These are phyloP conservation scores for Meyerozyma carpophila DNA, from an alignment of 1,139 yeast genomes.

Conservation along the genomic window DNA sequence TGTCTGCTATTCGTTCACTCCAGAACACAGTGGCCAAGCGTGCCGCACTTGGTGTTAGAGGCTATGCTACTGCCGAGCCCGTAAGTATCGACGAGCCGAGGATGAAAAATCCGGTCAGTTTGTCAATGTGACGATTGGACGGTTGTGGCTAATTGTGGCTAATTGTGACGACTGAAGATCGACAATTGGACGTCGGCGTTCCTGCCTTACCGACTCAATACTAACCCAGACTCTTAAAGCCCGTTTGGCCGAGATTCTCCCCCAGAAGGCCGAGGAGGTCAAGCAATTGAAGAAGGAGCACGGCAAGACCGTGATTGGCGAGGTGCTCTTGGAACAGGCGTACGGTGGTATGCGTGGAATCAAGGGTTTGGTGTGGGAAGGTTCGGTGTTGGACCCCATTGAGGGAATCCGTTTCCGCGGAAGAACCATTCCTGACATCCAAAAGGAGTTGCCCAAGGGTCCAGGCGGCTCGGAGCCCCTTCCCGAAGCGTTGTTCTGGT, in stretches of 20 bases:
- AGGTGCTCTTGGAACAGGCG: conserved; percentile 91
- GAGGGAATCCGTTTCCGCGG: conserved; percentile 99
- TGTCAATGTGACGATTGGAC: not conserved
- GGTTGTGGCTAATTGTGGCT: not conserved
- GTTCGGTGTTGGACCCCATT: conserved; percentile 94
- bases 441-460: conserved; percentile 87
- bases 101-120: no score
- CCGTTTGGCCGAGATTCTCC: conserved; percentile 88
- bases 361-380: conserved; percentile 98
- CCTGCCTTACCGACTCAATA: no score
- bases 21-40: conserved; percentile 28
- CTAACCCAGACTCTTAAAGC: conserved; percentile 65
- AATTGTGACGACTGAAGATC: no score
- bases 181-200: no score
- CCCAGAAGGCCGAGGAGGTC: conserved; percentile 87
- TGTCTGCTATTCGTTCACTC: conserved; percentile 37
- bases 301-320: conserved; percentile 90
- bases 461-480: conserved; percentile 81
- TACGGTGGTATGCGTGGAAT: conserved; percentile 99
- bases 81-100: conserved; percentile 23
- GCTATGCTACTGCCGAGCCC: conserved; percentile 53
- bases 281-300: conserved; percentile 84
- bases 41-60: conserved; percentile 34
- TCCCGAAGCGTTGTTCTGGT: conserved; percentile 93
- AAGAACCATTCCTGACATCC: conserved; percentile 93